Percentiles rank a stretch among this genome's conserved stretches.
These are phyloP conservation scores for Kitagawia praeruptora DNA, from an alignment of 129 eudicot genomes.

Conservation along the genomic window DNA sequence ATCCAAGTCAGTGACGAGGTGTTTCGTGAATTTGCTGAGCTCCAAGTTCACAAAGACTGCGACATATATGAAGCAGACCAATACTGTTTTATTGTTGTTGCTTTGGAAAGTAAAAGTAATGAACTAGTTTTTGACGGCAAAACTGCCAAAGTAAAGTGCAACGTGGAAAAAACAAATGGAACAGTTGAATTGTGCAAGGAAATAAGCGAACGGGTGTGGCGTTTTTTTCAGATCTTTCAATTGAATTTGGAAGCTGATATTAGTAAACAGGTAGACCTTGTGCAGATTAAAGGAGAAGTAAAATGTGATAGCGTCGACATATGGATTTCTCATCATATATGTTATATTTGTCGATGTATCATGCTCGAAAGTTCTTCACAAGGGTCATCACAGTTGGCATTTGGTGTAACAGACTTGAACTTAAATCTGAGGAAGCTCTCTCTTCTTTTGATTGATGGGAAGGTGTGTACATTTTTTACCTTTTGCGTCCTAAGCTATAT, in stretches of 20 bases:
- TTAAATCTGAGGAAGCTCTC: constrained; percentile 55
- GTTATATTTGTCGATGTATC: constrained; percentile 44
- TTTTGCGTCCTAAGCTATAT: neutral
- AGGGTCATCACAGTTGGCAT: constrained; percentile 28
- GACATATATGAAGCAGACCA: constrained; percentile 19
- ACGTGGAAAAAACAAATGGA: constrained; percentile 46
- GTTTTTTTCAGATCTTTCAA: constrained; percentile 59
- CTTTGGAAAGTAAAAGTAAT: constrained; percentile 39
- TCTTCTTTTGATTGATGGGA: constrained; percentile 69
- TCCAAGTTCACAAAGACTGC: constrained; percentile 23
- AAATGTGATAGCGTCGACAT: constrained; percentile 52
- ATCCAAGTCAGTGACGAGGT: constrained; percentile 35
- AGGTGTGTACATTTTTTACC: constrained; percentile 35
- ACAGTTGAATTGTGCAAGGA: constrained; percentile 38
- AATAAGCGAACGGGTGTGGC: constrained; percentile 43
- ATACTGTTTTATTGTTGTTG: constrained; percentile 37
- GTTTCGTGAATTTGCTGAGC: constrained; percentile 20
- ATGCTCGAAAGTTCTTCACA: constrained; percentile 36
- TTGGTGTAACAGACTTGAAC: constrained; percentile 29
- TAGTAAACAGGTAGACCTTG: constrained; percentile 20
- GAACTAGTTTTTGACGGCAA: constrained; percentile 37
- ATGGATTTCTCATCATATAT: constrained; percentile 61
- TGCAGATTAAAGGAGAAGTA: constrained; percentile 34
- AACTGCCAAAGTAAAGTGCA: constrained; percentile 32
- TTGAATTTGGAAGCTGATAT: constrained; percentile 44